Evolutionary conservation across 345 rosid genomes (phyloP).

Genomic region (Kernera saxatilis): DNA sequence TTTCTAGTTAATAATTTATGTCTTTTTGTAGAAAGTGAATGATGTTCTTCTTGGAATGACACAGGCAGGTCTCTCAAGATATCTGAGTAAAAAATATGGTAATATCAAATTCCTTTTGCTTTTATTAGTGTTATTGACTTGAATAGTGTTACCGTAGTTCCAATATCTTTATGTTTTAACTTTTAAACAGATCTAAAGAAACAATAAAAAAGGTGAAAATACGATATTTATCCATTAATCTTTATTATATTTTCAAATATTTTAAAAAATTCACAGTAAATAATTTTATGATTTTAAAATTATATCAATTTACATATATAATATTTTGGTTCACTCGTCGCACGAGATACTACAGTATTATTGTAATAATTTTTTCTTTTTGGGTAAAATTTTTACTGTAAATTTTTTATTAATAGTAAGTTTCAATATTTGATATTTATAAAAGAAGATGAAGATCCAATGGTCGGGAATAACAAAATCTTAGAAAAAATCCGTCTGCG

Average conservation of each 20-base stretch:
- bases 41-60: constrained; percentile 64
- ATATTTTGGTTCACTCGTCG: too few relatives aligned
- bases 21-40: constrained; percentile 49
- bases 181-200: too few relatives aligned
- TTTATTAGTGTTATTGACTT: background rate
- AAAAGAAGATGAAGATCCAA: constrained; percentile 20
- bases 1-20: background rate
- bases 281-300: too few relatives aligned
- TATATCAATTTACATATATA: too few relatives aligned
- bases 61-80: constrained; percentile 56
- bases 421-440: background rate
- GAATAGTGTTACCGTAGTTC: too few relatives aligned
- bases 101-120: background rate
- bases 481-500: constrained; percentile 3
- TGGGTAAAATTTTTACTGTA: too few relatives aligned
- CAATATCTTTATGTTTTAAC: too few relatives aligned
- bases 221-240: too few relatives aligned
- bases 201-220: too few relatives aligned
- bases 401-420: background rate
- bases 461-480: background rate
- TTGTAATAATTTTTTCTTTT: background rate
- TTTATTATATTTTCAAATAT: too few relatives aligned
- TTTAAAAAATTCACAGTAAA: too few relatives aligned
- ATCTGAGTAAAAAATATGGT: constrained; percentile 46
- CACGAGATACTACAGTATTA: background rate